These are phyloP conservation scores for Puya raimondii DNA, from an alignment of 176 grass and related monocot genomes.

Conservation along the genomic window DNA sequence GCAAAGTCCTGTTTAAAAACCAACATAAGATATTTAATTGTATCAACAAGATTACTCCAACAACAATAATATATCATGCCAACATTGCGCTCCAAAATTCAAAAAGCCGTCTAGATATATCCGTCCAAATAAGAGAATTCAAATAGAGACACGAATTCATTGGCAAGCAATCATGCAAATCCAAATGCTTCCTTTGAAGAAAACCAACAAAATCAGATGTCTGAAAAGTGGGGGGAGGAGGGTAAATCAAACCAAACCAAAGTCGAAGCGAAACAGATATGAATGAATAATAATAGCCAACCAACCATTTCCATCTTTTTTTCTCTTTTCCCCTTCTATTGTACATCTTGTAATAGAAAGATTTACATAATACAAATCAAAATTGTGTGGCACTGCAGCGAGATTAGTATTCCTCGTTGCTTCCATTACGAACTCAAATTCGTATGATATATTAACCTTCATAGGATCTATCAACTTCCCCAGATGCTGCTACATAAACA, in stretches of 20 bases:
- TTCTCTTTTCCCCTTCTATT: background rate
- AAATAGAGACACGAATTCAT: too few species aligned
- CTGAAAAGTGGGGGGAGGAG: too few species aligned
- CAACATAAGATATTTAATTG: too few species aligned
- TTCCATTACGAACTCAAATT: background rate
- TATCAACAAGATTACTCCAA: too few species aligned
- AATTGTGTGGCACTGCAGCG: conserved; percentile 2
- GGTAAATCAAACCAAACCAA: too few species aligned
- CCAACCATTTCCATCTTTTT: background rate
- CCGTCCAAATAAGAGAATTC: too few species aligned
- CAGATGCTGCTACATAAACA: background rate
- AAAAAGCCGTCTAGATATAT: too few species aligned
- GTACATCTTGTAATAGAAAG: background rate
- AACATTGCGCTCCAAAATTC: too few species aligned
- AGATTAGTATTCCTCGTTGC: background rate
- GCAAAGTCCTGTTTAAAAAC: too few species aligned
- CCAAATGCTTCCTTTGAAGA: background rate
- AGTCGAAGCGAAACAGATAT: background rate
- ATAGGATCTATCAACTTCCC: conserved; percentile 1
- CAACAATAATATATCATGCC: too few species aligned
- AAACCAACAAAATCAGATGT: background rate
- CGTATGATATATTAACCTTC: background rate
- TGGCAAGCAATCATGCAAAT: background rate
- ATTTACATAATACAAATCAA: conserved; percentile 18
- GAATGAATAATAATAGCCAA: background rate